Base-by-base conservation (phyloP, 2,329 filamentous ascomycete genomes). In the Calonectria pseudoturangicola region DNA sequence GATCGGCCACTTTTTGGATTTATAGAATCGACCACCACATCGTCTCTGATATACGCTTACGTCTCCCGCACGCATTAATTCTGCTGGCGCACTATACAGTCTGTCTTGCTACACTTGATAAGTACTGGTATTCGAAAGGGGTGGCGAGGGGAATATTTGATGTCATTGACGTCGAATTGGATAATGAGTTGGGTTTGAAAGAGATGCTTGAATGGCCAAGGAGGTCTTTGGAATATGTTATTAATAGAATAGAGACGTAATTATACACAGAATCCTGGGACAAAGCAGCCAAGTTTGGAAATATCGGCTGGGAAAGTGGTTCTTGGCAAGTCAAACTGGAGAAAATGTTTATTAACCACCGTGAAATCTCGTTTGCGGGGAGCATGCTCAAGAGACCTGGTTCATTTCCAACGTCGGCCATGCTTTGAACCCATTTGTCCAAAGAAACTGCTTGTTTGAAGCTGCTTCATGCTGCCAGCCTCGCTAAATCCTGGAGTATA, bases 1-100 rank as follows among this genome's bases (percentile, higher is more conserved):
- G 77, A 4, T 74, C 76, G 7, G 58, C 73, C 7, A n/a, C 78
- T 1, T 76, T 76, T 28, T 81, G 80, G 77, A 62, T 78, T 13
- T 82, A 81, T 64, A 56, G 70, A 1, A 63, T 80, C 5, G 63
- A 75, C 10, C 77, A 81, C 9, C 75, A 73, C 36, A 66, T 82
- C 36, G 60, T 82, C 41, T 51, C 75, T 16, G 81, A 82, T 66
- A 70, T 82, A 10, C 41, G 41, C 41, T 43, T n/a, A 15, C 41
- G 41, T 15, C 41, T 18, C 5, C 15, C 41, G 8, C 41, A 43
- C 41, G 41, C 41, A 15, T n/a, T 43, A 15, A 43, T 43, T 5
- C 15, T 43, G 8, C 41, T 43, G 16, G 41, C 41, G 15, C 18
- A 43, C 41, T 43, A 43, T 10, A 18, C 41, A 12, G 41, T 43